Evolutionary conservation across 2,329 filamentous ascomycete genomes (phyloP), one percentile per base, ranked within the genome.

Genomic region (Ascochyta lentis): DNA sequence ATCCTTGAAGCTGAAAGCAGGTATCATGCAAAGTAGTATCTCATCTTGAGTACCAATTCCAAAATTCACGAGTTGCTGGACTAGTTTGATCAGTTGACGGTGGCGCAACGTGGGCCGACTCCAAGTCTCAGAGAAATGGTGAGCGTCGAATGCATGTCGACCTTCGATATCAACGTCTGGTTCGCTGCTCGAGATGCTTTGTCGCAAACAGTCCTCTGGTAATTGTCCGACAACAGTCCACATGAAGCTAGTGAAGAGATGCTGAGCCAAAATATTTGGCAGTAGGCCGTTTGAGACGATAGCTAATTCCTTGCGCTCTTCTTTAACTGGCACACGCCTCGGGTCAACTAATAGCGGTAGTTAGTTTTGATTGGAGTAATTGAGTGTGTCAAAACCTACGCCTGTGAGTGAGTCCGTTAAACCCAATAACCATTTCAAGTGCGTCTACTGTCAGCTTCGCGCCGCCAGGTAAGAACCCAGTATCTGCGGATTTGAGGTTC

Each of bases 1-100:
- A 13, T 52, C 40, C 9, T 22, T 44, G 31, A 22, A 52, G 41
- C 49, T 52, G 3, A 52, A 24, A 6, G 39, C 49, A 24, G 41
- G 49, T n/a, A 52, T 44, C 24, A 46, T 52, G 33, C 49, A 45
- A 15, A 52, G 49, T 15, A 52, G 15, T 8, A 52, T 40, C 6
- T 52, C 49, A 3, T 9, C 23, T 13, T n/a, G 7, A n/a, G 7
- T 52, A 5, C 49, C 49, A 8, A 47, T 9, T 2, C 44, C 44
- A 19, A 3, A 16, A 3, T 47, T 38, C 23, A 7, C 44, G 10
- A 47, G 24, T 8, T 37, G 9, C 5, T 15, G 44, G 13, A 38
- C 44, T 4, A 47, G 15, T 13, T 38, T 47, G 22, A 23, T 47
- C 5, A 47, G n/a, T 6, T 8, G 7, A 1, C 44, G 33, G 24